phyloP scores from a whole-genome alignment of 148 eudicot species.

The Talinum fruticosum region DNA sequence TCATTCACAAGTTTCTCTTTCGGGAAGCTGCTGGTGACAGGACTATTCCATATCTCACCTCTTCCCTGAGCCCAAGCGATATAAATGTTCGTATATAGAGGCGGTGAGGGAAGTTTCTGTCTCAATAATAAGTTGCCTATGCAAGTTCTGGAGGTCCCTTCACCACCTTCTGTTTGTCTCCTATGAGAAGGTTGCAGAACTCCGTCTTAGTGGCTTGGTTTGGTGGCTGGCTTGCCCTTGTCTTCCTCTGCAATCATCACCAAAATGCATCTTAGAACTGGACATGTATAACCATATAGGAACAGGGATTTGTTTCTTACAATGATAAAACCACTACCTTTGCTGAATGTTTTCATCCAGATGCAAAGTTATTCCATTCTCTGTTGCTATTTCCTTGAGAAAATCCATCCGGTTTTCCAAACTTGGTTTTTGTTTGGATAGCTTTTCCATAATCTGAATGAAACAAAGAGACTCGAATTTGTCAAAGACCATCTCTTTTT shows the following conservation, averaged over 20 bases:
- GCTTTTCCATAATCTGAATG: slow-evolving; percentile 37
- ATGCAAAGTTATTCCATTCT: slow-evolving; percentile 33
- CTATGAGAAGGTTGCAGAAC: neutral
- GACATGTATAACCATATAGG: neutral
- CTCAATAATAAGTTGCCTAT: neutral
- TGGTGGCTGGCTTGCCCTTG: slow-evolving; percentile 8
- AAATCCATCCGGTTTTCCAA: slow-evolving; percentile 33
- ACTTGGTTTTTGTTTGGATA: slow-evolving; percentile 40
- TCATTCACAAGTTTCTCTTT: neutral
- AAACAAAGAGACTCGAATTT: neutral
- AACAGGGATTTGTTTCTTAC: neutral
- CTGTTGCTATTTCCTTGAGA: slow-evolving; percentile 42
- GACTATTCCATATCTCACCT: neutral
- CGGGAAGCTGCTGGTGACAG: neutral
- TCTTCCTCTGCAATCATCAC: slow-evolving; percentile 8
- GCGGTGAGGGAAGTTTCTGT: too few relatives aligned
- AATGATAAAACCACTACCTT: slow-evolving; percentile 5
- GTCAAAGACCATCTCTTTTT: neutral
- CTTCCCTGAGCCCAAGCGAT: neutral
- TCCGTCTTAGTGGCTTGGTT: neutral
- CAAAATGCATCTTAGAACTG: slow-evolving; percentile 1
- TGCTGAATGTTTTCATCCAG: slow-evolving; percentile 17
- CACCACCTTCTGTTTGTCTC: neutral
- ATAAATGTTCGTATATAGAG: neutral
- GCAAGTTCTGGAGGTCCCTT: neutral